A percentile compares a stretch with the other conserved stretches of the same genome.
phyloP scores from a whole-genome alignment of 208 protist species.

The Willaertia magna region DNA sequence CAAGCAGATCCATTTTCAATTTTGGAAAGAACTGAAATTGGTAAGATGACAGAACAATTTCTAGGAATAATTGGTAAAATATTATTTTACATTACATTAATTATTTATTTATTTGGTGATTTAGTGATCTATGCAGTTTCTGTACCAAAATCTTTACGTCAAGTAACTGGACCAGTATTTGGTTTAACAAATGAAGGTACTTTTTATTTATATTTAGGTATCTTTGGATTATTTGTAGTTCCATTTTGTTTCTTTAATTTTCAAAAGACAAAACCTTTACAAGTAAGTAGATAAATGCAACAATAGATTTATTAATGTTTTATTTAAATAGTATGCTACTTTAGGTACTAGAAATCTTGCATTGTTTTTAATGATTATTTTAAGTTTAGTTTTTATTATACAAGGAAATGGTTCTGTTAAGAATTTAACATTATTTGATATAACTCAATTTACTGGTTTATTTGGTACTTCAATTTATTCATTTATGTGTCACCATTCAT shows the following conservation, averaged over 20 bases:
- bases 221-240: slow-evolving; percentile 24
- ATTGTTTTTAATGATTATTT: slow-evolving; percentile 36
- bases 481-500: slow-evolving; percentile 42
- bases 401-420: slow-evolving; percentile 23
- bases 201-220: slow-evolving; percentile 31
- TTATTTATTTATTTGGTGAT: slow-evolving; percentile 41
- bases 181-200: background rate
- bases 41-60: slow-evolving; percentile 33
- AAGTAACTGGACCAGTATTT: slow-evolving; percentile 23
- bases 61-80: slow-evolving; percentile 29
- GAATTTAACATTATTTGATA: background rate
- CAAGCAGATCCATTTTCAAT: background rate
- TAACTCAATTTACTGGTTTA: slow-evolving; percentile 19
- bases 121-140: slow-evolving; percentile 38
- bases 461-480: slow-evolving; percentile 35
- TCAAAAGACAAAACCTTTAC: slow-evolving; percentile 43
- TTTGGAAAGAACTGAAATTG: slow-evolving; percentile 26
- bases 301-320: too few species aligned
- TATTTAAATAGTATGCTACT: slow-evolving; percentile 31
- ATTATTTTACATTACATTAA: slow-evolving; percentile 35
- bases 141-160: slow-evolving; percentile 27
- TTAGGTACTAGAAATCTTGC: slow-evolving; percentile 32
- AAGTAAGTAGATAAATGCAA: too few species aligned
- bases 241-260: slow-evolving; percentile 39
- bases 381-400: slow-evolving; percentile 34